Base-by-base conservation (phyloP, 768 basidiomycete genomes). In the Suillus luteus region DNA sequence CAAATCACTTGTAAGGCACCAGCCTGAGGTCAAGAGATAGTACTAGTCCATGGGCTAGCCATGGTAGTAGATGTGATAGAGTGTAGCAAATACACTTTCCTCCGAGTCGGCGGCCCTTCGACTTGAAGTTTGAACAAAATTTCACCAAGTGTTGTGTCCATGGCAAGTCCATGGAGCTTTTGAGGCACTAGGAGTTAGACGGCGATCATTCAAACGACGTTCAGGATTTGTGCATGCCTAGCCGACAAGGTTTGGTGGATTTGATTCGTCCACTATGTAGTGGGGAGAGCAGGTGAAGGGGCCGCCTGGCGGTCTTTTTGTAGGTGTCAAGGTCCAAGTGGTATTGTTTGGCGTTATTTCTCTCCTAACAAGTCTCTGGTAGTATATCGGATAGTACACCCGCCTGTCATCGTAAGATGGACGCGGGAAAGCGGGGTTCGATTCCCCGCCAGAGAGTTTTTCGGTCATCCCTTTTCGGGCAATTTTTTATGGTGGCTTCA, bases 311-410 rank as follows among this genome's bases (percentile, higher is more conserved):
- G 27, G 31, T 31, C 31, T 31, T 31, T 31, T 31, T 31, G 27
- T 31, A 31, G 12, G 10, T 2, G 10, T 11, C 14, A 14, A 15
- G 15, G 15, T 17, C 40, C 19, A 19, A 43, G 2, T 14, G 43
- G 7, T 43, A 2, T 8, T 44, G 9, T n/a, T 19, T 6, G 5
- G 24, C 6, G 7, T 49, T 27, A 27, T 49, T 49, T 3, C 22
- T 0, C 1, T 14, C 15, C 9, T 17, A 1, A n/a, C 19, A 67
- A 5, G 17, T 66, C 68, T 69, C 62, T 69, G 70, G 66, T 67
- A 71, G 69, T 75, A 75, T 77, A 77, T 77, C 75, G 75, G 75
- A 71, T 77, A 77, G 75, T 77, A 77, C 75, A 77, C 74, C 76
- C 75, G 75, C 75, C 70, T 77, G 75, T 77, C 75, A 77, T 64